These are phyloP conservation scores for Amaranthus hypochondriacus DNA, from an alignment of 148 eudicot genomes.

Conservation along the genomic window DNA sequence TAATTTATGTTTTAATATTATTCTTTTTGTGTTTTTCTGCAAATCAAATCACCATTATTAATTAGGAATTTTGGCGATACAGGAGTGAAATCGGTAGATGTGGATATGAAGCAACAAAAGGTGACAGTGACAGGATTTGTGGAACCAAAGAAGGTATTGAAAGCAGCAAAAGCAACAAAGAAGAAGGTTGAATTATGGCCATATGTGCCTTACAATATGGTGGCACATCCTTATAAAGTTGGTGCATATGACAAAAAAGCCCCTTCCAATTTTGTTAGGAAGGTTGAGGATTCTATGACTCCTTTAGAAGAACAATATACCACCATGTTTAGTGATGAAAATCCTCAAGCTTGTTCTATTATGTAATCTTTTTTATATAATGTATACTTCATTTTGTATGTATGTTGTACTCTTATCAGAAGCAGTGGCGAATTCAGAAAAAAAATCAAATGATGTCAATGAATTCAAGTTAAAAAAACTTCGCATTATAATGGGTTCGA, in stretches of 20 bases:
- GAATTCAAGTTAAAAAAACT: too few species aligned
- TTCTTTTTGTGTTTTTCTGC: too few species aligned
- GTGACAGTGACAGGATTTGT: constrained; percentile 65
- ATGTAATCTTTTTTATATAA: constrained; percentile 31
- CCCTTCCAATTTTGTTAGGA: constrained; percentile 57
- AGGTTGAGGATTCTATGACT: constrained; percentile 39
- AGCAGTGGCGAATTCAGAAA: too few species aligned
- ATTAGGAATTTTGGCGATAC: not conserved
- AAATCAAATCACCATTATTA: too few species aligned
- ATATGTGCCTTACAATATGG: constrained; percentile 54
- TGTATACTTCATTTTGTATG: too few species aligned
- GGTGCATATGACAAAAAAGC: constrained; percentile 84
- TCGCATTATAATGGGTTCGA: too few species aligned
- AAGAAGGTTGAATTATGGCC: constrained; percentile 73
- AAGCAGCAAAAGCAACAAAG: constrained; percentile 44
- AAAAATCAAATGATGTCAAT: too few species aligned
- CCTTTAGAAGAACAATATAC: constrained; percentile 60
- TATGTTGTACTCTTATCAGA: too few species aligned
- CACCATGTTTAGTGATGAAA: constrained; percentile 74
- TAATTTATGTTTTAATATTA: too few species aligned
- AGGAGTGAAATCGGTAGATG: constrained; percentile 66
- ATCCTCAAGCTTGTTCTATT: constrained; percentile 59
- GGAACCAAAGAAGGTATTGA: constrained; percentile 59
- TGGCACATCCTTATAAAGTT: constrained; percentile 61
- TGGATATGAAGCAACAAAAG: constrained; percentile 68